Conservation (phyloP, 768 basidiomycete species). For the Auricularia cornea region DNA sequence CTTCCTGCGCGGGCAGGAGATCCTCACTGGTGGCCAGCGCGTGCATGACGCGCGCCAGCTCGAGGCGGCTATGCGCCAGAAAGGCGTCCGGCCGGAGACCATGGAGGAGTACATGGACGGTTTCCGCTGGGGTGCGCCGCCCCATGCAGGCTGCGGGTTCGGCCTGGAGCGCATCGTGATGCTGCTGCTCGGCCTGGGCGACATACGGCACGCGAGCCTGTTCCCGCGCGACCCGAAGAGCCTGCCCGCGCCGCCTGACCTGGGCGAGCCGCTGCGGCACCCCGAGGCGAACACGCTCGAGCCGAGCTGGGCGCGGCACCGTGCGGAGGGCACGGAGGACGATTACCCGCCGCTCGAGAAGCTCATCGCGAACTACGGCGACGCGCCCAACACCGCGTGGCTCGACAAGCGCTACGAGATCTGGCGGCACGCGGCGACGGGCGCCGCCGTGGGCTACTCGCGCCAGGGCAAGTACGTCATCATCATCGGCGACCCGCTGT, state of each 20-base stretch:
- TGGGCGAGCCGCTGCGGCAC: background rate
- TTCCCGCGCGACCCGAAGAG: conserved; percentile 41
- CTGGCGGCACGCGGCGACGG: conserved; percentile 44
- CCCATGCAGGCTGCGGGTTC: conserved; percentile 44
- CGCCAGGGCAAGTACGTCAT: conserved; percentile 44
- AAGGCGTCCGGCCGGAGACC: conserved; percentile 31
- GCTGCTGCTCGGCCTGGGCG: conserved; percentile 40
- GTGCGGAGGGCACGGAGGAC: background rate
- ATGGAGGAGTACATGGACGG: conserved; percentile 44
- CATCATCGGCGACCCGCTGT: conserved; percentile 55
- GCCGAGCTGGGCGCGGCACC: background rate
- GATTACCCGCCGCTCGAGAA: conserved; percentile 30
- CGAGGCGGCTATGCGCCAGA: conserved; percentile 29
- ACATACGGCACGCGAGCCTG: conserved; percentile 36
- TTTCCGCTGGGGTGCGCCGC: conserved; percentile 41
- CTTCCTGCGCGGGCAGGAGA: conserved; percentile 50
- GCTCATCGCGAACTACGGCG: conserved; percentile 57
- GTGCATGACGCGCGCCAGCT: conserved; percentile 39
- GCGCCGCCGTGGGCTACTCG: conserved; percentile 58
- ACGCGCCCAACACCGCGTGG: conserved; percentile 64
- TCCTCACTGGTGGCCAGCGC: conserved; percentile 45
- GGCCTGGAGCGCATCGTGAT: conserved; percentile 43
- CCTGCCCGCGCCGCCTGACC: background rate
- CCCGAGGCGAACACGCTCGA: background rate
- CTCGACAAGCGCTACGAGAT: conserved; percentile 45